Base-by-base conservation (phyloP, 1,284 basidiomycete genomes). In the Apiotrichum sp. region DNA sequence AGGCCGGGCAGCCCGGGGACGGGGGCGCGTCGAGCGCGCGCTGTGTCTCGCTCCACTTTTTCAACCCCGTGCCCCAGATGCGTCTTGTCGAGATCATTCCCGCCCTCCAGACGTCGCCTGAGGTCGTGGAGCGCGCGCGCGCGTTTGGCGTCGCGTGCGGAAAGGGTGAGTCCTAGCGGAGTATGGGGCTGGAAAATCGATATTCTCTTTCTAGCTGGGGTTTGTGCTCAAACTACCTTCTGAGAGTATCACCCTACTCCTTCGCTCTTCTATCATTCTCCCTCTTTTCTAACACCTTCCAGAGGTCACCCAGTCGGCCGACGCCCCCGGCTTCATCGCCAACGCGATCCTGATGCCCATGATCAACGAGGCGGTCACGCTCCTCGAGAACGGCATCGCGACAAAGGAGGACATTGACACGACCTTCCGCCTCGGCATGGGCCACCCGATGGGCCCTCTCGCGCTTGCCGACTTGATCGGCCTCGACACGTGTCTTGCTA, bases 11-110 rank as follows among this genome's bases (percentile, higher is more conserved):
- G 80, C 41, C 56, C 2, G 59, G 57, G 36, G 59, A 61, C 56
- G 32, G 29, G 22, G 59, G 83, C 51, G 53, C 50, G 45, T 55
- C 48, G 46, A 34, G 43, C n/a, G 38, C 57, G 48, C 57, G 71
- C n/a, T 57, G 59, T 39, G 61, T 59, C 47, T 57, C 91, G 11
- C 78, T 95, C 44, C 93, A 96, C 76, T 96, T 93, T 78, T 96
- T 97, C 79, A 96, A 97, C 72, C 93, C 93, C 4, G 91, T 93
- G 3, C 89, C 89, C 4, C 87, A 93, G 41, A 96, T 96, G 91
- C 65, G 43, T 49, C 79, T 95, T 4, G 89, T 92, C 29, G 93
- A 97, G 73, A 79, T 97, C 16, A 95, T 98, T 54, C 86, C 93
- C 2, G 93, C 88, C 3, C 81, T 96, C 3, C 95, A 98, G 83